A percentile compares a stretch with the other conserved stretches of the same genome.
phyloP scores from a whole-genome alignment of 768 basidiomycete genomes.

The Boletus coccyginus region DNA sequence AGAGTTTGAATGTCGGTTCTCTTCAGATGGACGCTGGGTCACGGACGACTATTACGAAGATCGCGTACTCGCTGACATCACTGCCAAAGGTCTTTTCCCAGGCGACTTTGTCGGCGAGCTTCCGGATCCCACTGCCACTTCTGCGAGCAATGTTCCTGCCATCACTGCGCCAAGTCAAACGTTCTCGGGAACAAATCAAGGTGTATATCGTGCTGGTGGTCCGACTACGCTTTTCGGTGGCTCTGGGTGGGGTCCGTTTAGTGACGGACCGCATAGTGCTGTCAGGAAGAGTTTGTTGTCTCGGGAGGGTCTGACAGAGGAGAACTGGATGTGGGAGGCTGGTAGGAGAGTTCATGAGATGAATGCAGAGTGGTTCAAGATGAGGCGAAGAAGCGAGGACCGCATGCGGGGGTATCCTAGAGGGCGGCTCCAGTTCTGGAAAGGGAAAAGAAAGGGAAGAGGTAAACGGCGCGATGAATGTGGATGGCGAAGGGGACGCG shows the following conservation, averaged over 20 bases:
- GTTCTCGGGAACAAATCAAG: slow-evolving; percentile 48
- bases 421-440: slow-evolving; percentile 27
- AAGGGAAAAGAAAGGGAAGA: slow-evolving; percentile 35
- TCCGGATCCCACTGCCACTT: slow-evolving; percentile 63
- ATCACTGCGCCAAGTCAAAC: slow-evolving; percentile 26
- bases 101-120: slow-evolving; percentile 84
- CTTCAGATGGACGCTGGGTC: slow-evolving; percentile 85
- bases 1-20: not conserved
- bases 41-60: slow-evolving; percentile 96
- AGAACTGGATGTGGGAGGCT: slow-evolving; percentile 91
- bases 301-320: slow-evolving; percentile 77
- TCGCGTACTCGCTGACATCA: slow-evolving; percentile 71
- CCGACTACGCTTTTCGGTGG: slow-evolving; percentile 91
- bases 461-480: slow-evolving; percentile 29
- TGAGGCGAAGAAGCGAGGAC: slow-evolving; percentile 54
- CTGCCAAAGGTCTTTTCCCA: slow-evolving; percentile 77
- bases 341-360: slow-evolving; percentile 63
- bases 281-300: slow-evolving; percentile 77
- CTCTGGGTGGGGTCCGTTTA: slow-evolving; percentile 82
- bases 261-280: slow-evolving; percentile 81
- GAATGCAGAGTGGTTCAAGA: slow-evolving; percentile 60
- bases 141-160: slow-evolving; percentile 41
- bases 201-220: slow-evolving; percentile 87
- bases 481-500: slow-evolving; percentile 26
- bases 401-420: slow-evolving; percentile 47